Evolutionary conservation across 176 grass and related monocot genomes (phyloP).

Genomic region (Rhipidocladum racemiflorum): DNA sequence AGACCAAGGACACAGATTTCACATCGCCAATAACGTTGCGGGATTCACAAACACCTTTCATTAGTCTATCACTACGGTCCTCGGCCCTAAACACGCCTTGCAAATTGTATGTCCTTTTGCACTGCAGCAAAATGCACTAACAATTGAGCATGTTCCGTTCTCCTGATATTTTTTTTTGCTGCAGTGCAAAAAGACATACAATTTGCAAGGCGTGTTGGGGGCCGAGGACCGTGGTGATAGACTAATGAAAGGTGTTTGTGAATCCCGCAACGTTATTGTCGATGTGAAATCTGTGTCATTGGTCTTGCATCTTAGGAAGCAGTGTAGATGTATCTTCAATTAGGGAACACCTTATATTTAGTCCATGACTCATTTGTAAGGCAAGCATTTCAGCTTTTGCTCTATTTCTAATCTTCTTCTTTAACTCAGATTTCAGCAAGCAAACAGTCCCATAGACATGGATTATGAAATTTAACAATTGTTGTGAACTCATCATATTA

Average conservation of each 20-base stretch:
- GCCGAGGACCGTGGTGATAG: constrained; percentile 46
- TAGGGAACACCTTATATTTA: not conserved
- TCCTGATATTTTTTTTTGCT: not conserved
- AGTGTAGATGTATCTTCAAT: constrained; percentile 16
- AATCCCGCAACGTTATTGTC: not conserved
- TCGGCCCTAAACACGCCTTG: constrained; percentile 67
- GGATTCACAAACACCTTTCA: not conserved
- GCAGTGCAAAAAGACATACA: too few species aligned
- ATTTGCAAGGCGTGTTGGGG: constrained; percentile 73
- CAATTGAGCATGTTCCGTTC: not conserved
- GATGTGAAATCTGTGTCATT: not conserved
- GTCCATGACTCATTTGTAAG: not conserved
- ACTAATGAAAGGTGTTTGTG: not conserved
- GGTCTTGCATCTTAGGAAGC: not conserved
- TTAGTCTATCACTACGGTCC: constrained; percentile 35
- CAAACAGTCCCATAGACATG: not conserved
- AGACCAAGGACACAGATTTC: not conserved
- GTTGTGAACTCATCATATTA: too few species aligned
- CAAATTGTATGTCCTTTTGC: constrained; percentile 87
- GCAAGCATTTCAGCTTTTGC: not conserved
- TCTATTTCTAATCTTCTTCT: not conserved
- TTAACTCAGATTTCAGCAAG: not conserved
- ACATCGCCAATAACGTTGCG: not conserved
- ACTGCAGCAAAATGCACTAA: not conserved
- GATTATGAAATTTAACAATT: not conserved